These are phyloP conservation scores for Saccharomyces pastorianus DNA, from an alignment of 1,139 yeast species.

Conservation along the genomic window DNA sequence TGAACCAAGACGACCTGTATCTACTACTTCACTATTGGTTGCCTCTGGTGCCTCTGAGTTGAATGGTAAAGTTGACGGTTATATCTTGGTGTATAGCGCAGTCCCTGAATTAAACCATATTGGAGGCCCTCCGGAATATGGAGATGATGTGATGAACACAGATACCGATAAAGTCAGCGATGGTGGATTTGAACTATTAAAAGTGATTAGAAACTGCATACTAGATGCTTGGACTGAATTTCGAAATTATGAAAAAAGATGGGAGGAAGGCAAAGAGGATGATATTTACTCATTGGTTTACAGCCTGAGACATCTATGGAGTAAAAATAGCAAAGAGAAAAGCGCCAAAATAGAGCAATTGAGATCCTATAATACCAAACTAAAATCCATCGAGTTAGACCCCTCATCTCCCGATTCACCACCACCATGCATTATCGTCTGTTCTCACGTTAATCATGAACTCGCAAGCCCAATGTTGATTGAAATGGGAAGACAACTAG, in stretches of 20 bases:
- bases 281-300: conserved; percentile 55
- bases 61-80: conserved; percentile 68
- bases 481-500: conserved; percentile 48
- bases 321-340: conserved; percentile 32
- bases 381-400: conserved; percentile 32
- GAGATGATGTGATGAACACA: conserved; percentile 6
- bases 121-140: conserved; percentile 12
- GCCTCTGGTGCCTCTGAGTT: conserved; percentile 74
- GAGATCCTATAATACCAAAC: conserved; percentile 18
- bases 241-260: conserved; percentile 42
- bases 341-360: conserved; percentile 20
- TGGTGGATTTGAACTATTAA: conserved; percentile 41
- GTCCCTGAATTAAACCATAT: conserved; percentile 42
- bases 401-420: conserved; percentile 45
- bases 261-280: conserved; percentile 58
- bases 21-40: conserved; percentile 59
- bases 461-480: conserved; percentile 52
- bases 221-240: conserved; percentile 71
- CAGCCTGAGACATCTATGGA: conserved; percentile 51
- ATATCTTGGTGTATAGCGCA: conserved; percentile 58
- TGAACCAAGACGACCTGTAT: conserved; percentile 56
- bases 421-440: conserved; percentile 62
- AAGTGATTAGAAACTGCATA: conserved; percentile 45
- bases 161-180: conserved; percentile 15
- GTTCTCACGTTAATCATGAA: conserved; percentile 51